phyloP scores from a whole-genome alignment of 176 grass and related monocot species.

The Carex littledalei region DNA sequence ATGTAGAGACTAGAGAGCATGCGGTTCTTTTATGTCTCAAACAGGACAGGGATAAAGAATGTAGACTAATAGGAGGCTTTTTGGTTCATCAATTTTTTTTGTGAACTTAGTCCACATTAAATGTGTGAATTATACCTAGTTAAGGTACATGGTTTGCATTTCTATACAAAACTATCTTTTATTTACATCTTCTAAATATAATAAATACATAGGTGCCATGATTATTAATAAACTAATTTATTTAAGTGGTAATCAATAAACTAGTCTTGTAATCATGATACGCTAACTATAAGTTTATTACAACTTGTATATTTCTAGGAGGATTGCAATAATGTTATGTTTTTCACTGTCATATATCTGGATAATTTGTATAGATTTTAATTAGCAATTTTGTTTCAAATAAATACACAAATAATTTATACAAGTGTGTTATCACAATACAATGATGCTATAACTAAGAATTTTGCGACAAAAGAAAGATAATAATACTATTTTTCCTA shows the following conservation, averaged over 20 bases:
- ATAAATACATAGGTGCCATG: not conserved
- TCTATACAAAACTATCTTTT: not conserved
- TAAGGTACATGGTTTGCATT: not conserved
- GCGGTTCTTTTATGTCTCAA: constrained; percentile 19
- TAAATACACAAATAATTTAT: not conserved
- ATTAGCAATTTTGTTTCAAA: not conserved
- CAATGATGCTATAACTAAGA: too few species aligned
- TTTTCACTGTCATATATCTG: not conserved
- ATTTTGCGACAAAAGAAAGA: too few species aligned
- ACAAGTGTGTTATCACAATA: not conserved
- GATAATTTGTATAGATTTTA: not conserved
- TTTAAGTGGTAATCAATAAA: not conserved
- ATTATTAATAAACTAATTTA: not conserved
- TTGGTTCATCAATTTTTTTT: not conserved
- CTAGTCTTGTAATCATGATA: not conserved
- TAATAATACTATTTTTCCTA: not conserved
- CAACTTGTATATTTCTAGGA: not conserved
- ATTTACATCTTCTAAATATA: not conserved
- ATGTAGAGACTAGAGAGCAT: constrained; percentile 23
- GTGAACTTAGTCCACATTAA: constrained; percentile 6
- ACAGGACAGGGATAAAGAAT: not conserved
- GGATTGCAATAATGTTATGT: not conserved
- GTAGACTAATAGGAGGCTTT: not conserved
- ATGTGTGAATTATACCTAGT: not conserved
- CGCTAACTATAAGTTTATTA: not conserved